These are phyloP conservation scores for Gaultheria prostrata DNA, from an alignment of 148 eudicot genomes.

Conservation along the genomic window DNA sequence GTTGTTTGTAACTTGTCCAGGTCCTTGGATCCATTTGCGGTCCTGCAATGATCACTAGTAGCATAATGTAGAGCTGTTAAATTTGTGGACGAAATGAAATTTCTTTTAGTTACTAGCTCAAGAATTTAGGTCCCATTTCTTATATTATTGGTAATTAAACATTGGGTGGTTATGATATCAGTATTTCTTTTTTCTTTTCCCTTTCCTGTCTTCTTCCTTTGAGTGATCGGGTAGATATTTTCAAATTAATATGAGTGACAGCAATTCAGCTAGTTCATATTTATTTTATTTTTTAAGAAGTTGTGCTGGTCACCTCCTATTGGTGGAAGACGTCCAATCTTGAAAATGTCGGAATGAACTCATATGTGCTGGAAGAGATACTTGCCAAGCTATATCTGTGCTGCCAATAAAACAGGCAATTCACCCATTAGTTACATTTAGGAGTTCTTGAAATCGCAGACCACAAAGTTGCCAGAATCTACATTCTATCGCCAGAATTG, in stretches of 20 bases:
- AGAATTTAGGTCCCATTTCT: neutral
- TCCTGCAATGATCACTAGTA: neutral
- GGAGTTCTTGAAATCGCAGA: neutral
- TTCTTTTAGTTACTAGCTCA: neutral
- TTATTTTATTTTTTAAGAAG: neutral
- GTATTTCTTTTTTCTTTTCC: neutral
- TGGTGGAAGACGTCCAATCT: conserved; percentile 6
- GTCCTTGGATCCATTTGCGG: neutral
- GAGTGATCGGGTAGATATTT: neutral
- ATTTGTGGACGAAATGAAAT: neutral
- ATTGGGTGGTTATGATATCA: neutral
- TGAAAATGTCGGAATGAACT: neutral
- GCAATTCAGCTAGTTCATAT: neutral
- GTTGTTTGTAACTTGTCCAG: neutral
- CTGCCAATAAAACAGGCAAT: neutral
- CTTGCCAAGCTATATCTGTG: neutral
- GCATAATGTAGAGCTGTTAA: neutral
- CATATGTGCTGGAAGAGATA: conserved; percentile 2
- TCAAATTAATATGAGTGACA: neutral
- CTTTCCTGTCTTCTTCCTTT: neutral
- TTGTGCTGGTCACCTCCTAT: neutral
- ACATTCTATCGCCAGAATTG: neutral
- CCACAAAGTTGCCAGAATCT: neutral
- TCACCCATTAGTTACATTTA: neutral
- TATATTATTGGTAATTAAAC: neutral